Evolutionary conservation across 495 filamentous ascomycete species (phyloP).

Genomic region (Daldinia decipiens): DNA sequence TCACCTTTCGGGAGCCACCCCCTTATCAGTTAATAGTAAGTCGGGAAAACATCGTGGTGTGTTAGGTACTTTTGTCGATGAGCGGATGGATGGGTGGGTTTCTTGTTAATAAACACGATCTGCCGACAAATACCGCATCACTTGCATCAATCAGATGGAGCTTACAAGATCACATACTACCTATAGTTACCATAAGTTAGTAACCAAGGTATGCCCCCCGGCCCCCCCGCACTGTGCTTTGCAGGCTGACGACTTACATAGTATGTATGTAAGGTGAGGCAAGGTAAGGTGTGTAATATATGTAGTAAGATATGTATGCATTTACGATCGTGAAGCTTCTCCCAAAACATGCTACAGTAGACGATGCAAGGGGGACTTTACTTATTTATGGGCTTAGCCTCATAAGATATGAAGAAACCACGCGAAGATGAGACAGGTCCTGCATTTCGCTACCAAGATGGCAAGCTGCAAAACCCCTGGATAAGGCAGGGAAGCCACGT

Average conservation of each 20-base stretch:
- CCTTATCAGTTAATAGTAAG: slow-evolving; percentile 17
- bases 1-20: slow-evolving; percentile 15
- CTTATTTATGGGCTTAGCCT: slow-evolving; percentile 23
- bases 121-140: slow-evolving; percentile 38
- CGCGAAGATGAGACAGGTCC: slow-evolving; percentile 34
- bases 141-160: slow-evolving; percentile 13
- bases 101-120: slow-evolving; percentile 11
- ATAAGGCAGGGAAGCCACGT: slow-evolving; percentile 25
- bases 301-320: not conserved
- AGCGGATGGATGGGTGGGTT: slow-evolving; percentile 12
- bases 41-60: slow-evolving; percentile 4
- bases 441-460: slow-evolving; percentile 27
- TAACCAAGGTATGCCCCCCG: not conserved
- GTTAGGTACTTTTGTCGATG: slow-evolving; percentile 9
- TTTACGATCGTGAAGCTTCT: not conserved
- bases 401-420: slow-evolving; percentile 16
- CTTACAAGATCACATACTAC: not conserved
- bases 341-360: not conserved
- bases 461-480: not conserved
- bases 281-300: not conserved
- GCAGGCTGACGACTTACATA: slow-evolving; percentile 8
- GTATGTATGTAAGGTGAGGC: not conserved
- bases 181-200: not conserved
- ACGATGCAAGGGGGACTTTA: not conserved
- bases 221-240: slow-evolving; percentile 6